phyloP scores from a whole-genome alignment of 176 grass and related monocot species.

The Triticum turgidum region DNA sequence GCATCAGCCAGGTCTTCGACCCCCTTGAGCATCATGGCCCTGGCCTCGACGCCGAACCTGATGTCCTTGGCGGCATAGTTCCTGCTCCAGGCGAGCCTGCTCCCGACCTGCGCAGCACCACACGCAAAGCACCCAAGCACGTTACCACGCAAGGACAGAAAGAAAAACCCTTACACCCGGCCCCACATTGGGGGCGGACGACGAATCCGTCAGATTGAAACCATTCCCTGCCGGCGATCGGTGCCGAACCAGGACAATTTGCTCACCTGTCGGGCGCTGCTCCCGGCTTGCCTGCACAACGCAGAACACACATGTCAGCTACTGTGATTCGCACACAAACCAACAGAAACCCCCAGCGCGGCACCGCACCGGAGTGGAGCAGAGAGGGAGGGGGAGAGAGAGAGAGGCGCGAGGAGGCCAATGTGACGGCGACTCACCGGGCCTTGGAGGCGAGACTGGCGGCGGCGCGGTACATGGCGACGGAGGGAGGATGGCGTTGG shows the following conservation, averaged over 20 bases:
- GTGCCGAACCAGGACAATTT: not conserved
- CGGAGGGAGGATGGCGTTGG: not conserved
- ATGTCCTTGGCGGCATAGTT: constrained; percentile 97
- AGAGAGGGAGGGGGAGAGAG: not conserved
- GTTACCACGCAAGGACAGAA: not conserved
- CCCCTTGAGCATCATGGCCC: constrained; percentile 87
- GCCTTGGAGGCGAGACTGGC: constrained; percentile 64
- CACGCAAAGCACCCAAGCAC: not conserved
- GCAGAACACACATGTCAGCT: constrained; percentile 31
- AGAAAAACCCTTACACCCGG: too few species aligned
- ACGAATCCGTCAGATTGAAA: not conserved
- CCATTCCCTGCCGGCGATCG: not conserved
- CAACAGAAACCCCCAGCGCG: not conserved
- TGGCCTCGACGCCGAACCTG: constrained; percentile 83
- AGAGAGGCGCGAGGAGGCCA: not conserved
- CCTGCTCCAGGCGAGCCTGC: constrained; percentile 69
- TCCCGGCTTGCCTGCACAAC: constrained; percentile 55
- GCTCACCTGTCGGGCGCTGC: constrained; percentile 54
- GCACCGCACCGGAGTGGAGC: not conserved
- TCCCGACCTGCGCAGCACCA: constrained; percentile 56
- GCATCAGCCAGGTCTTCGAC: constrained; percentile 92
- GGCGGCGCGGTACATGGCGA: constrained; percentile 69
- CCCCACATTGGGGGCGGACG: not conserved
- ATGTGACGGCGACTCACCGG: constrained; percentile 35
- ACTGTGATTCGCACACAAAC: not conserved